Base-by-base conservation (phyloP, 768 basidiomycete species). In the Asterophora lycoperdoides region DNA sequence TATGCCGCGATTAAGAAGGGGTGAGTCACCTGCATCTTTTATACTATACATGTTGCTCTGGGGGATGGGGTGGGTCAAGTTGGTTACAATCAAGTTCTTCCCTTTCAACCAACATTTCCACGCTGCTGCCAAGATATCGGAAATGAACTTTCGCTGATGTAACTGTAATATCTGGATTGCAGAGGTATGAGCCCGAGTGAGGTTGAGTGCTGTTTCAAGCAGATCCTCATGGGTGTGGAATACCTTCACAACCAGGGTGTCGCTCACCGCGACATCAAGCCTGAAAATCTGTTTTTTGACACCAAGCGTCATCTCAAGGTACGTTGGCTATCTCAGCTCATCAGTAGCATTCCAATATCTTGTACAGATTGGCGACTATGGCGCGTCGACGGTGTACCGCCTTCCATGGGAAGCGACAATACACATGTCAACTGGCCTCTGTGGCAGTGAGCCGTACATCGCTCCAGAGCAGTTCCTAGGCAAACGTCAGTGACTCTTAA, bases 1-100 rank as follows among this genome's bases (percentile, higher is more conserved):
- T 99, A 99, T 64, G 94, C 94, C 20, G 95, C 93, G 32, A 99
- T 99, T 72, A 97, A 97, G 81, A 93, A 91, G 68, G 95, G 95
- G 73, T 73, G 64, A 60, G 73, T 64, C 7, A 8, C 19, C 37
- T 10, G 49, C 80, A 78, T 56, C 55, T 54, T 56, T 55, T 49
- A n/a, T n/a, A n/a, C 23, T 23, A 23, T 23, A 23, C 23, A 23
- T 23, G 23, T 8, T 56, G 60, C 41, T 43, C 5, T 30, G 52
- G 42, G 30, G 15, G 17, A n/a, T 32, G 37, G 41, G 28, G 42
- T 18, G 18, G 8, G 43, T 17, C 23, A 6, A 23, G 26, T 41
- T 19, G 40, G 18, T 53, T 55, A 37, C 13, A 18, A 41, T 28
- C 23, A 20, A 5, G n/a, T n/a, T 34, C 40, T 36, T 54, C 33